Evolutionary conservation across 2,329 filamentous ascomycete genomes (phyloP), one percentile per base, ranked within the genome.

Genomic region (Thermothelomyces thermophilus): DNA sequence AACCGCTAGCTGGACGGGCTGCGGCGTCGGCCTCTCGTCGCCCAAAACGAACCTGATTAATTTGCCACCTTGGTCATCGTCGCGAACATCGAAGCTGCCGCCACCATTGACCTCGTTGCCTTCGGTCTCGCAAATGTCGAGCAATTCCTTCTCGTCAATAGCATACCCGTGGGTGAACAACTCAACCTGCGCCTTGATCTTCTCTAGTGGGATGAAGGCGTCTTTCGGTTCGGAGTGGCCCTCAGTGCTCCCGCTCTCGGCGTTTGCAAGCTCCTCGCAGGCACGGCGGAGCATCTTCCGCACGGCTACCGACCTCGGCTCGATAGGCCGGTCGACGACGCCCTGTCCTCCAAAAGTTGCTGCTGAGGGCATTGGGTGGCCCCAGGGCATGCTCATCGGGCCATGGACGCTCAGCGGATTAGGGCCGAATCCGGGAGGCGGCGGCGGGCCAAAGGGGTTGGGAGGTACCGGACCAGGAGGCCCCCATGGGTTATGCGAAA

Each of bases 41-140:
- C 48, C 76, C 13, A 77, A 72, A 49, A 84, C 73, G 68, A 77
- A 82, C 14, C 77, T 73, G 45, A 84, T 74, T 6, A 60, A 59
- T 33, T 66, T 63, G 50, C 68, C 67, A n/a, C 66, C 68, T 24
- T 60, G 56, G 1, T 62, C 71, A 42, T 80, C 77, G 34, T 76
- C 73, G 53, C 76, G 78, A 55, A 86, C 75, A 30, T 86, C 82
- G 62, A 98, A 94, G 22, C 79, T 84, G n/a, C 93, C 93, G 39
- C 91, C 91, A 40, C 93, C 93, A 61, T 97, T 97, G 52, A 84
- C 81, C 2, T 73, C 65, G 60, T 86, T 94, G 50, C 93, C 93
- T 64, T 95, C 88, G 0, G 91, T 95, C 61, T 97, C 91, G 65
- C 87, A 93, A 51, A 94, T 84, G 50, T 87, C 82, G 34, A 91